Evolutionary conservation across 2,329 filamentous ascomycete species (phyloP), one percentile per base, ranked within the genome.

Genomic region (Talaromyces sp.): DNA sequence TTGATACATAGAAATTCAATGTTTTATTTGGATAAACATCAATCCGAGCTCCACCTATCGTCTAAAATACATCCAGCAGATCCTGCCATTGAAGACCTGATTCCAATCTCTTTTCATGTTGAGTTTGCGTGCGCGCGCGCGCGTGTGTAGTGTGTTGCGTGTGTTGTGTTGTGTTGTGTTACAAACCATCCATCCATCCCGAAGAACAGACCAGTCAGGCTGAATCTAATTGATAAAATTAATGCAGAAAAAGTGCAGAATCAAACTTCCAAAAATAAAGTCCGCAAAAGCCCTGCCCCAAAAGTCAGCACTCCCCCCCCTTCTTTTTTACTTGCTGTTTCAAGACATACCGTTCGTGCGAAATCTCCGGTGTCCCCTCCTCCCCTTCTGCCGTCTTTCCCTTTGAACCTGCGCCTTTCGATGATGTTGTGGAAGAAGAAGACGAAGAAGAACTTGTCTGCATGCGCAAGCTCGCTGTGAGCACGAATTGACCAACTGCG

Each of bases 161-260:
- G 32, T 33, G 32, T n/a, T n/a, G n/a, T n/a, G n/a, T 36, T 36
- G 36, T 39, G 36, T 8, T 36, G 36, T 39, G 36, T 39, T 39
- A 39, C 42, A 19, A 11, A 47, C 19, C n/a, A 47, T 47, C 44
- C 44, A 47, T 19, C 22, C 22, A 19, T 13, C 9, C 22, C 11
- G 44, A 10, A 8, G 19, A n/a, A 15, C 42, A 10, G n/a, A 8
- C 19, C 9, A 28, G 8, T 7, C 7, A 51, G 25, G 28, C 15
- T 4, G 22, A 53, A 15, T 68, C 82, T 83, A 99, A 84, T 99
- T 99, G 82, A 99, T 98, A 78, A 99, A 99, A 84, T 99, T 99
- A 75, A 98, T 88, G 79, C 93, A 97, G 84, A 99, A 99, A 81
- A 98, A 96, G 81, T 99, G 95, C 76, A 98, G 80, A 74, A 98